These are phyloP conservation scores for Claviceps fusiformis DNA, from an alignment of 2,329 filamentous ascomycete genomes.

Conservation along the genomic window DNA sequence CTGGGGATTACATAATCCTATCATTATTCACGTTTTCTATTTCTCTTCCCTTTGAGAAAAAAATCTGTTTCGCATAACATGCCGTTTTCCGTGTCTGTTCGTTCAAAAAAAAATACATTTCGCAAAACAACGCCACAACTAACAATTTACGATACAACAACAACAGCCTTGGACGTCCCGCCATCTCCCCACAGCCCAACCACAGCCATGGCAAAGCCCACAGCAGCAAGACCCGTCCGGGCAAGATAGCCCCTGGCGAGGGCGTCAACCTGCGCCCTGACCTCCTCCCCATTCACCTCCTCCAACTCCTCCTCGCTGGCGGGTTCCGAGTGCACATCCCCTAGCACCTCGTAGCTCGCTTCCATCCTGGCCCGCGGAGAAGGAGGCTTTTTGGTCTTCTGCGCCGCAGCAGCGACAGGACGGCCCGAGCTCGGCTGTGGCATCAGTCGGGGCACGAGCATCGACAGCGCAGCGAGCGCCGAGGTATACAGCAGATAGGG, in stretches of 20 bases:
- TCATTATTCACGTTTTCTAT: too few relatives aligned
- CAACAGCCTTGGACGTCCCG: conserved; percentile 26
- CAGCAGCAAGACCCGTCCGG: conserved; percentile 37
- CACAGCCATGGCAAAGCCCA: conserved; percentile 48
- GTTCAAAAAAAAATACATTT: not conserved
- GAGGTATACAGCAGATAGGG: conserved; percentile 85
- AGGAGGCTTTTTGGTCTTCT: conserved; percentile 16
- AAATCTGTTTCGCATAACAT: too few relatives aligned
- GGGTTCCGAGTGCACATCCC: conserved; percentile 36
- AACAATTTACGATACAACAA: conserved; percentile 18
- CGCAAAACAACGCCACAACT: not conserved
- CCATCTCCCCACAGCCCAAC: conserved; percentile 56
- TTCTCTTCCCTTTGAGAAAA: too few relatives aligned
- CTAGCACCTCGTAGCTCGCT: conserved; percentile 57
- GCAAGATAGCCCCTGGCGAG: conserved; percentile 41
- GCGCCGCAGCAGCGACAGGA: conserved; percentile 12
- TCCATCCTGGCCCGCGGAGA: conserved; percentile 41
- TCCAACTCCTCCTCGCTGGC: conserved; percentile 37
- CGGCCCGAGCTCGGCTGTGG: conserved; percentile 19
- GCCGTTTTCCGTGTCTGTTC: too few relatives aligned
- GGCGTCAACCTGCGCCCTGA: conserved; percentile 40
- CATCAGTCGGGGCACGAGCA: conserved; percentile 35
- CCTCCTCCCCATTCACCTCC: conserved; percentile 48
- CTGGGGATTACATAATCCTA: too few relatives aligned
- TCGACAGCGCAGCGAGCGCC: conserved; percentile 50